phyloP scores from a whole-genome alignment of 495 filamentous ascomycete genomes.

The Aspergillus nidulans region DNA sequence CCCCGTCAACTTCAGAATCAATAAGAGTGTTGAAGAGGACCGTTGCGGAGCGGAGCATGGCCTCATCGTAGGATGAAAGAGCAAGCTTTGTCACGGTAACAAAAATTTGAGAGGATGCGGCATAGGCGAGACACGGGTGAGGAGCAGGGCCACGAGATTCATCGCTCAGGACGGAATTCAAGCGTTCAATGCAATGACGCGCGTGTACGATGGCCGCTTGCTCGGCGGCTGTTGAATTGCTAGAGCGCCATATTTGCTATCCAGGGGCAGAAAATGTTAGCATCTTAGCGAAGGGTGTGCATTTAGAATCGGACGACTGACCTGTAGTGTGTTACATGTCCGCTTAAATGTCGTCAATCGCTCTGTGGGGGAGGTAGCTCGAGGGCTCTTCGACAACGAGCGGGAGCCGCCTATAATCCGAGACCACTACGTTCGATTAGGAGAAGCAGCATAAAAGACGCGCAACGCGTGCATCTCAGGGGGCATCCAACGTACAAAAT shows the following conservation, averaged over 20 bases:
- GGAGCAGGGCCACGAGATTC: constrained; percentile 83
- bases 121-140: constrained; percentile 83
- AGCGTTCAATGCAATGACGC: constrained; percentile 54
- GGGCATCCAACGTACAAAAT: constrained; percentile 32
- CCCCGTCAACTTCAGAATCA: constrained; percentile 92
- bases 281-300: background rate
- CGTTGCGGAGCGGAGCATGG: constrained; percentile 75
- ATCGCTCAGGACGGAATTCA: constrained; percentile 78
- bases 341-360: constrained; percentile 87
- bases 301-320: constrained; percentile 31
- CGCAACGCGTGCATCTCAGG: background rate
- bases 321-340: constrained; percentile 78
- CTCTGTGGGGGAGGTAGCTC: constrained; percentile 72
- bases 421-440: constrained; percentile 62
- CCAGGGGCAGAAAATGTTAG: constrained; percentile 12
- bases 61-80: constrained; percentile 69
- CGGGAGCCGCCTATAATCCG: constrained; percentile 81
- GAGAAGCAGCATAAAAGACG: constrained; percentile 1
- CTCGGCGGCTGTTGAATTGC: constrained; percentile 47
- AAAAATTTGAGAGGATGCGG: constrained; percentile 79
- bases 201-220: constrained; percentile 45
- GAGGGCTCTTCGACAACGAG: constrained; percentile 57
- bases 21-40: constrained; percentile 82
- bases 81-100: constrained; percentile 82
- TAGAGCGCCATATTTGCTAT: constrained; percentile 78